These are phyloP conservation scores for Nelumbo lutea DNA, from an alignment of 164 flowering plant species.

Conservation along the genomic window DNA sequence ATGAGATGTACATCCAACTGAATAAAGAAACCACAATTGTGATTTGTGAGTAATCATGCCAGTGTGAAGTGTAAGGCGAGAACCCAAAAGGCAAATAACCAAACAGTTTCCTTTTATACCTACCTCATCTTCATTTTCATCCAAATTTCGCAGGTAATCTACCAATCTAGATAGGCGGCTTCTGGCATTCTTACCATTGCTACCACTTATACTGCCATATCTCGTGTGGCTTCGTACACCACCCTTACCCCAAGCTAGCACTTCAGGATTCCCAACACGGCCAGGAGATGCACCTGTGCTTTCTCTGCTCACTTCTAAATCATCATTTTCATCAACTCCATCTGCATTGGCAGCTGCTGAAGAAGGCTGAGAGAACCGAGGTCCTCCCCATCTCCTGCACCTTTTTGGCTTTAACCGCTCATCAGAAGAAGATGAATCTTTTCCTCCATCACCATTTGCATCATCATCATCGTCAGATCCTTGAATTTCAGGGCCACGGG, in stretches of 20 bases:
- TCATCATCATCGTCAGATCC: conserved; percentile 71
- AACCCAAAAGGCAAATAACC: conserved; percentile 2
- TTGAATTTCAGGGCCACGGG: conserved; percentile 36
- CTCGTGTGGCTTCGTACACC: conserved; percentile 71
- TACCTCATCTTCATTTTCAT: conserved; percentile 43
- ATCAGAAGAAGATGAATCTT: conserved; percentile 75
- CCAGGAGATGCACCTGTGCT: conserved; percentile 48
- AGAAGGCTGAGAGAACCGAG: conserved; percentile 38
- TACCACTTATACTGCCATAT: conserved; percentile 43
- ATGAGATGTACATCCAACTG: conserved; percentile 63
- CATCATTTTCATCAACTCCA: conserved; percentile 52
- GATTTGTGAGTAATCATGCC: conserved; percentile 5
- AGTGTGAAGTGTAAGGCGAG: conserved; percentile 1
- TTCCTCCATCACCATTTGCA: conserved; percentile 50
- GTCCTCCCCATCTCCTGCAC: conserved; percentile 45
- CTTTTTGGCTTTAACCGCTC: conserved; percentile 54
- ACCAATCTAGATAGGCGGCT: conserved; percentile 51
- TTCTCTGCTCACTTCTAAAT: conserved; percentile 43
- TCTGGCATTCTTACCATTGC: conserved; percentile 38
- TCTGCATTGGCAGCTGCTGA: conserved; percentile 36
- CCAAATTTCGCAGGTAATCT: conserved; percentile 48
- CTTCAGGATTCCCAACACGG: conserved; percentile 49
- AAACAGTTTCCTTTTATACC: conserved; percentile 8
- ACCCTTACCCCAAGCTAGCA: conserved; percentile 81
- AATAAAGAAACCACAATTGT: conserved; percentile 11